phyloP scores from a whole-genome alignment of 1,284 basidiomycete genomes.

The Leucoagaricus sp. region DNA sequence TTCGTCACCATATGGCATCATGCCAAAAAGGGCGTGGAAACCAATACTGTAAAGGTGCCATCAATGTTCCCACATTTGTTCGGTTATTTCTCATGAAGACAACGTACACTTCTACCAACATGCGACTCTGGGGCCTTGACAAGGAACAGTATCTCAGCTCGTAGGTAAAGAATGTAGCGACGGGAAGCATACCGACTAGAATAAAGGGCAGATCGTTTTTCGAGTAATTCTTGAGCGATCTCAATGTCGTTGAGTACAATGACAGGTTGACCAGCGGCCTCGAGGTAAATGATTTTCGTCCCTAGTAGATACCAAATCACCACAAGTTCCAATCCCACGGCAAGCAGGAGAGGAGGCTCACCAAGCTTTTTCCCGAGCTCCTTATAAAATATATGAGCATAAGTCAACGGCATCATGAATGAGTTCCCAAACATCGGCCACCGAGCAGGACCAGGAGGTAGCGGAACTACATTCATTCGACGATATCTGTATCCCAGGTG shows the following conservation, averaged over 20 bases:
- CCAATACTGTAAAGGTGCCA: neutral
- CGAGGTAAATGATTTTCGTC: constrained; percentile 12
- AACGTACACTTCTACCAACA: neutral
- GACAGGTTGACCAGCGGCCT: constrained; percentile 5
- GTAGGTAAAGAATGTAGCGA: neutral
- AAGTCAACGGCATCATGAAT: neutral
- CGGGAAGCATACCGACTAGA: constrained; percentile 6
- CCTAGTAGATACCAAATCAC: neutral
- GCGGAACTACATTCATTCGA: neutral
- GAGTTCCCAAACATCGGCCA: constrained; percentile 12
- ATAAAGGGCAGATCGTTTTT: constrained; percentile 8
- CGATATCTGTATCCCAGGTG: neutral
- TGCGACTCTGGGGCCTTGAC: neutral
- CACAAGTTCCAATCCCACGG: neutral
- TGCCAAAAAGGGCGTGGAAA: neutral
- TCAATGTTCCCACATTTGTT: neutral
- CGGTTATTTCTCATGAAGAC: neutral
- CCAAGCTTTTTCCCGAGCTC: too few species aligned
- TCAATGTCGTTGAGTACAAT: constrained; percentile 8
- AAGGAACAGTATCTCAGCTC: neutral
- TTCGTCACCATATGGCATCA: constrained; percentile 6
- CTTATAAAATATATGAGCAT: neutral
- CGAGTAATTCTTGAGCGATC: constrained; percentile 8
- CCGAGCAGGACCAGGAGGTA: constrained; percentile 7
- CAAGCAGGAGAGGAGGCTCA: neutral